These are phyloP conservation scores for Populus hybrid DNA, from an alignment of 441 rosid species.

Conservation along the genomic window DNA sequence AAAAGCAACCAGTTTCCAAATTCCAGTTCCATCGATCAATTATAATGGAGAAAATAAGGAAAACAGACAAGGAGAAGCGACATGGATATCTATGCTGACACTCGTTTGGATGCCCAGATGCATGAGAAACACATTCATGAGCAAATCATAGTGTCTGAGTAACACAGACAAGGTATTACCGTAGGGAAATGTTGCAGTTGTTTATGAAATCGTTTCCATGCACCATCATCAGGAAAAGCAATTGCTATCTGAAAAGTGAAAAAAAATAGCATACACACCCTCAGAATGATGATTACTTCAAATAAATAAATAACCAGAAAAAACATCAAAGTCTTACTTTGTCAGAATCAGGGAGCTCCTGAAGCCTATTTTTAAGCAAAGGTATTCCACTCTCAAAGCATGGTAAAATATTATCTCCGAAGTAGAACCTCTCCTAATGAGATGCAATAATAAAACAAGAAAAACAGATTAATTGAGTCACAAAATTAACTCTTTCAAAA, in stretches of 20 bases:
- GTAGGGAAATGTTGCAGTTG: conserved; percentile 93
- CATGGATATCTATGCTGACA: background rate
- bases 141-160: conserved; percentile 7
- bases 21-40: background rate
- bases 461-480: background rate
- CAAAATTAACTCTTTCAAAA: background rate
- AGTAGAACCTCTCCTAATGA: conserved; percentile 85
- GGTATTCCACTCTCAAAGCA: conserved; percentile 96
- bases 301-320: background rate
- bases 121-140: conserved; percentile 2
- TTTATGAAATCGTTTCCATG: conserved; percentile 95
- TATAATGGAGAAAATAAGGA: background rate
- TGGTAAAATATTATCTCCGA: conserved; percentile 83
- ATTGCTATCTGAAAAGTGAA: conserved; percentile 68
- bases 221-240: conserved; percentile 99
- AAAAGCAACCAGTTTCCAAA: background rate
- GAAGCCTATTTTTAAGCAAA: conserved; percentile 77
- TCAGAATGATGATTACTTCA: background rate
- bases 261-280: conserved; percentile 5
- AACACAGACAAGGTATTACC: conserved; percentile 36
- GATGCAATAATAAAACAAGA: conserved; percentile 13
- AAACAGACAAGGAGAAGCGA: background rate
- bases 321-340: conserved; percentile 44
- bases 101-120: background rate
- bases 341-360: conserved; percentile 85